Evolutionary conservation across 148 eudicot genomes (phyloP), one percentile per base, ranked within the genome.

Genomic region (Beta vulgaris): DNA sequence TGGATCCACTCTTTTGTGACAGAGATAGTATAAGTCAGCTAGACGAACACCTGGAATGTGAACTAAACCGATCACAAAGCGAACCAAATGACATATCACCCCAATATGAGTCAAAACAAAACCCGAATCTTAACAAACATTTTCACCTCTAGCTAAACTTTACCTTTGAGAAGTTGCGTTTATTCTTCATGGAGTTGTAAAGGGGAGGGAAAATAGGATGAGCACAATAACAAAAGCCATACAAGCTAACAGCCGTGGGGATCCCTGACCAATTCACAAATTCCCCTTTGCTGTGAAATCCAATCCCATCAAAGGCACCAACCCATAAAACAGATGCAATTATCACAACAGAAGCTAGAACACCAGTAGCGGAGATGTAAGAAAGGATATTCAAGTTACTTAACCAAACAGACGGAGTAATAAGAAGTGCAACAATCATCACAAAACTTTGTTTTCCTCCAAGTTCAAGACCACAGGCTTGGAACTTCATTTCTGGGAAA

Each of bases 121-220:
- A 21, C 57, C 57, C 23, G n/a, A 51, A 51, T 21, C 7, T 51
- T 8, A 21, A 51, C n/a, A 11, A 51, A 23, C 13, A 0, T 0
- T 2, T 43, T 43, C 2, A 43, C 48, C 23, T 51, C 26, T 51
- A 19, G 55, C 55, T 51, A 21, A 51, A n/a, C 11, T 36, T 74
- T 75, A 85, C 88, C 86, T 80, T 76, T 1, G 84, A 63, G 69
- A 86, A 83, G 37, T 86, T 73, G 6, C 64, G 74, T 31, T 72
- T 81, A 57, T 84, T 74, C 53, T 75, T 72, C 87, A 86, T 86
- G 36, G 89, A 86, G 37, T 77, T 79, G 75, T 86, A 86, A 1
- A 86, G 70, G 42, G 83, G 77, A 26, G 85, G 87, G 49, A 86
- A 84, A 72, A 86, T 80, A 7, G 87, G 87, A 86, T 86, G 87